Base-by-base conservation (phyloP, 495 filamentous ascomycete genomes). In the Lasiosphaeria hispida region DNA sequence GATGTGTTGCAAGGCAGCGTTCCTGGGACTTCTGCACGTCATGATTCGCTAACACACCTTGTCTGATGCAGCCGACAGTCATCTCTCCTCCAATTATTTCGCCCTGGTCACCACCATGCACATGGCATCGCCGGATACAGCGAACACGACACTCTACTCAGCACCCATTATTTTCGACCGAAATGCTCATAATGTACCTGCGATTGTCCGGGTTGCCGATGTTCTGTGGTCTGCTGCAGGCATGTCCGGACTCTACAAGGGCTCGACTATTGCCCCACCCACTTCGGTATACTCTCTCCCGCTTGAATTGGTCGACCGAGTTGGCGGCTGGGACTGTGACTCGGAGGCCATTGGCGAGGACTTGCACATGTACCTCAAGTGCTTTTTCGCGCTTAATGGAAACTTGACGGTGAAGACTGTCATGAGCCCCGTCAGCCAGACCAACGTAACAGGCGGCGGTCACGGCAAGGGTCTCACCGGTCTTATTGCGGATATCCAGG, bases 301-400 rank as follows among this genome's bases (percentile, higher is more conserved):
- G 0, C 77, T 89, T 14, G 70, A 77, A 17, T 66, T 89, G 35
- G 84, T 82, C 35, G 82, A 87, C 62, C 72, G 75, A 17, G 85
- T 87, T 15, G 82, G 83, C 7, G 85, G 85, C 30, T 87, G 84
- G 85, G 85, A 87, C 60, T 83, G 80, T 59, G 84, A 82, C 55
- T 76, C 82, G 5, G 84, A 85, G 38, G 84, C 85, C 11, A 87
- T 89, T 56, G 86, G 86, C 48, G 86, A 89, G 65, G 86, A 89
- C 61, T 71, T 89, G 66, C 86, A 89, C 70, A 89, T 88, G 86
- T 84, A 87, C 56, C 72, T 88, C 48, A 88, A 89, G 70, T 89
- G 85, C 72, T 89, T 88, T 71, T 88, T 88, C 53, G 83, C 83
- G 4, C 77, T 86, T 1, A 83, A 82, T 33, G 85, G 85, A 9